These are phyloP conservation scores for Mollisia scopiformis DNA, from an alignment of 2,329 filamentous ascomycete genomes.

Conservation along the genomic window DNA sequence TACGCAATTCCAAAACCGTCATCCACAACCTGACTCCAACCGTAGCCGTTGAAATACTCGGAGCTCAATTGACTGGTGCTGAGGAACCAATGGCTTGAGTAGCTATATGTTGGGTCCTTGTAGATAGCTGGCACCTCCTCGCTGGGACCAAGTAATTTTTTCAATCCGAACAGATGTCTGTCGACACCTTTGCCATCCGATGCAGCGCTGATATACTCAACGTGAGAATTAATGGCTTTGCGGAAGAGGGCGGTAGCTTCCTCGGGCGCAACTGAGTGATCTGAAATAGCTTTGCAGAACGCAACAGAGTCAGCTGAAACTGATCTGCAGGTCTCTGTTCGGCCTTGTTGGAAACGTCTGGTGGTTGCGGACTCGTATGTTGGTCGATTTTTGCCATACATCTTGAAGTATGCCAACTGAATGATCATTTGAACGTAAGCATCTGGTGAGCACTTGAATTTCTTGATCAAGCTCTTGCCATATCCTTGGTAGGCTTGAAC, in stretches of 20 bases:
- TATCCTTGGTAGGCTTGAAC: conserved; percentile 98
- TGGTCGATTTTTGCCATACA: conserved; percentile 96
- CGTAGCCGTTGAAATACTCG: conserved; percentile 99
- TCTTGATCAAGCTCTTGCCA: conserved; percentile 98
- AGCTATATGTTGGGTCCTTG: conserved; percentile 82
- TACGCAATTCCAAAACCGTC: conserved; percentile 97
- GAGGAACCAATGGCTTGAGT: conserved; percentile 88
- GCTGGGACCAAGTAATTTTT: conserved; percentile 81
- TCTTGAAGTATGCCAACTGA: conserved; percentile 97
- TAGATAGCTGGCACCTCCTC: conserved; percentile 84
- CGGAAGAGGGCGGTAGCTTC: conserved; percentile 77
- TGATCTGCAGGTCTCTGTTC: conserved; percentile 92
- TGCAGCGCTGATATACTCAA: conserved; percentile 89
- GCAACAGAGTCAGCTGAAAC: conserved; percentile 91
- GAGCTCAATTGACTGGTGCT: conserved; percentile 88
- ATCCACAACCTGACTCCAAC: conserved; percentile 97
- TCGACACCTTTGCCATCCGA: conserved; percentile 94
- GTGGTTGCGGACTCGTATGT: conserved; percentile 97
- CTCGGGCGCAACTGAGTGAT: conserved; percentile 64
- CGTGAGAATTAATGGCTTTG: conserved; percentile 78
- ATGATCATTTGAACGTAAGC: conserved; percentile 99
- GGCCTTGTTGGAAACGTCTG: conserved; percentile 92
- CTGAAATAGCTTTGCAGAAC: conserved; percentile 87
- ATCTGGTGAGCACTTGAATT: conserved; percentile 97
- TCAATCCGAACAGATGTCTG: conserved; percentile 94